Evolutionary conservation across 257 asterid genomes (phyloP).

Genomic region (Jaltomata sinuosa): DNA sequence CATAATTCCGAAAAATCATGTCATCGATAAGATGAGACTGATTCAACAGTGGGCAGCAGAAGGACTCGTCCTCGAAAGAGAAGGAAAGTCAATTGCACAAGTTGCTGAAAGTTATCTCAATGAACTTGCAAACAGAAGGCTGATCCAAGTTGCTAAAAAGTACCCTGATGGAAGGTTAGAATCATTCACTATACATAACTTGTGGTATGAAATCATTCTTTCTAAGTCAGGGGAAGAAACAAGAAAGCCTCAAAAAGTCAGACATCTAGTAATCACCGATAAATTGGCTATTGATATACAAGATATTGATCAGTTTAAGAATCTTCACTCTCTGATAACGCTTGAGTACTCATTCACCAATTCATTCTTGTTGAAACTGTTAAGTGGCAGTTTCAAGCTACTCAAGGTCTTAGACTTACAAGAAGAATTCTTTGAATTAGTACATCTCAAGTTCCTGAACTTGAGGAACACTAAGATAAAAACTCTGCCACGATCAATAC

Average conservation of each 20-base stretch:
- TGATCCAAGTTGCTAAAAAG: not conserved
- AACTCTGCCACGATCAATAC: conserved; percentile 1
- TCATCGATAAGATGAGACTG: conserved; percentile 2
- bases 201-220: conserved; percentile 1
- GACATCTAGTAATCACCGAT: not conserved
- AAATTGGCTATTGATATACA: not conserved
- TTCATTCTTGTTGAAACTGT: not conserved
- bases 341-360: not conserved
- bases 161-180: not conserved
- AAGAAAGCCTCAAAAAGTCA: not conserved
- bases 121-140: conserved; percentile 9
- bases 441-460: conserved; percentile 12
- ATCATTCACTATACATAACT: conserved; percentile 3
- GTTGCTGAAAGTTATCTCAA: conserved; percentile 13
- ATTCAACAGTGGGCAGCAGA: conserved; percentile 16
- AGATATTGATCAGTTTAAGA: not conserved
- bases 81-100: conserved; percentile 5
- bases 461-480: not conserved
- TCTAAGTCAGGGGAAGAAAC: not conserved
- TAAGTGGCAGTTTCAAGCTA: not conserved
- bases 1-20: conserved; percentile 5
- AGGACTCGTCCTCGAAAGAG: conserved; percentile 8
- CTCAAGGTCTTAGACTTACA: conserved; percentile 13
- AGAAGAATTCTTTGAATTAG: not conserved
- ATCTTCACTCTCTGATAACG: conserved; percentile 2